These are phyloP conservation scores for Peronospora belbahrii DNA, from an alignment of 352 stramenopile species.

Conservation along the genomic window DNA sequence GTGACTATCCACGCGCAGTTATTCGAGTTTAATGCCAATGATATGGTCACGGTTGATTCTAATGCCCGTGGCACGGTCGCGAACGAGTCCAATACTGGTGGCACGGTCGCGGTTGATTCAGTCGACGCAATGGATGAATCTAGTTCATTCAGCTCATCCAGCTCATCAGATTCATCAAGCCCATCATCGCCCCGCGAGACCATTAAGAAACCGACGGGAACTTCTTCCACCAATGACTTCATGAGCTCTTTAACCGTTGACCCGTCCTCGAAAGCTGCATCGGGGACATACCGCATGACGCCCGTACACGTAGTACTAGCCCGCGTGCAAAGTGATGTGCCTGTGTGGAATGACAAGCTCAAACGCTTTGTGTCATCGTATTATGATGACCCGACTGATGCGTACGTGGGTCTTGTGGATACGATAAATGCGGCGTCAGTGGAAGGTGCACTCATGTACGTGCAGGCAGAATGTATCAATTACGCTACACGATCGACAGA, in stretches of 20 bases:
- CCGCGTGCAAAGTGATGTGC: conserved; percentile 60
- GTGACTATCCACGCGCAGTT: conserved; percentile 14
- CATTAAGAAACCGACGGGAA: conserved; percentile 9
- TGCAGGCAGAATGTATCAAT: conserved; percentile 83
- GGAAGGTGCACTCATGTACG: conserved; percentile 82
- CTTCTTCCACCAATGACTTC: conserved; percentile 28
- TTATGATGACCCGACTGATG: conserved; percentile 43
- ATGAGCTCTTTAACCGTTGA: conserved; percentile 25
- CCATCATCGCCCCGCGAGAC: too few species aligned
- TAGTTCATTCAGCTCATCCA: too few species aligned
- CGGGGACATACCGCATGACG: conserved; percentile 56
- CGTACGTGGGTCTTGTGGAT: conserved; percentile 62
- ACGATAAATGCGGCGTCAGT: conserved; percentile 77
- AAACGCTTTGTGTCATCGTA: conserved; percentile 55
- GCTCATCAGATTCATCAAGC: too few species aligned
- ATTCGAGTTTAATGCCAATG: conserved; percentile 12
- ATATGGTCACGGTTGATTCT: conserved; percentile 23
- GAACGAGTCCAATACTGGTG: too few species aligned
- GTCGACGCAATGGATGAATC: too few species aligned
- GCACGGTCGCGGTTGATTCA: too few species aligned
- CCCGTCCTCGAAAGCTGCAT: conserved; percentile 13
- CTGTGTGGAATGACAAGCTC: conserved; percentile 41
- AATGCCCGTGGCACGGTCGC: conserved; percentile 23
- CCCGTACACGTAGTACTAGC: conserved; percentile 68
- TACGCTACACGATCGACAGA: conserved; percentile 50